Evolutionary conservation across 1,139 yeast species (phyloP).

Genomic region (Scheffersomyces stambukii): DNA sequence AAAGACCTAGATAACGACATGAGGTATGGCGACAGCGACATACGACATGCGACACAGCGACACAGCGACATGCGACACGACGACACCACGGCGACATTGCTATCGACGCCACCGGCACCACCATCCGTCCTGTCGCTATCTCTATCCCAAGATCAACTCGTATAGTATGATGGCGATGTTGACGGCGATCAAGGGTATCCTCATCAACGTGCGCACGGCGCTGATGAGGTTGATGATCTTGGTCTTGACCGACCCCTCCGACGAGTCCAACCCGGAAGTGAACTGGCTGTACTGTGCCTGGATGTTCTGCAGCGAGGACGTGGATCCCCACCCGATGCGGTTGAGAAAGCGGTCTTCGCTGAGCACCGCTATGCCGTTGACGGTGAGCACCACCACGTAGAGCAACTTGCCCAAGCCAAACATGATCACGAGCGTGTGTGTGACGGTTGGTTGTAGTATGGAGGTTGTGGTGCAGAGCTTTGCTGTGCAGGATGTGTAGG

Average conservation of each 20-base stretch:
- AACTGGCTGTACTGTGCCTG: slow-evolving; percentile 24
- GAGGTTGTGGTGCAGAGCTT: no score
- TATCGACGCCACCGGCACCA: not conserved
- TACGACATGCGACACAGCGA: no score
- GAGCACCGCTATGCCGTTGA: slow-evolving; percentile 44
- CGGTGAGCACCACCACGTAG: slow-evolving; percentile 36
- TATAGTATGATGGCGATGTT: slow-evolving; percentile 38
- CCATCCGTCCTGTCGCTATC: not conserved
- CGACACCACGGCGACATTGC: no score
- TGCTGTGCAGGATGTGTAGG: no score
- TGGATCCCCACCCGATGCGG: slow-evolving; percentile 42
- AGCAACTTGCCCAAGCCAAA: slow-evolving; percentile 45
- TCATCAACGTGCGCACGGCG: slow-evolving; percentile 43
- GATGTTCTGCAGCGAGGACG: slow-evolving; percentile 11
- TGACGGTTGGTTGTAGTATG: no score
- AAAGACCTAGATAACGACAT: no score
- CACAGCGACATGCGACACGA: no score
- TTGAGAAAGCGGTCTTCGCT: slow-evolving; percentile 47
- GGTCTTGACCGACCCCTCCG: slow-evolving; percentile 30
- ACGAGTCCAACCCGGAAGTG: slow-evolving; percentile 17
- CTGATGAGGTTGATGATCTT: slow-evolving; percentile 40
- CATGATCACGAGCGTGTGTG: no score
- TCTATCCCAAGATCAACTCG: slow-evolving; percentile 39
- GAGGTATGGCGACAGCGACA: no score
- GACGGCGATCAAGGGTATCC: slow-evolving; percentile 41